A percentile compares a stretch with the other conserved stretches of the same genome.
These are phyloP conservation scores for Pochonia chlamydosporia DNA, from an alignment of 2,329 filamentous ascomycete species.

Conservation along the genomic window DNA sequence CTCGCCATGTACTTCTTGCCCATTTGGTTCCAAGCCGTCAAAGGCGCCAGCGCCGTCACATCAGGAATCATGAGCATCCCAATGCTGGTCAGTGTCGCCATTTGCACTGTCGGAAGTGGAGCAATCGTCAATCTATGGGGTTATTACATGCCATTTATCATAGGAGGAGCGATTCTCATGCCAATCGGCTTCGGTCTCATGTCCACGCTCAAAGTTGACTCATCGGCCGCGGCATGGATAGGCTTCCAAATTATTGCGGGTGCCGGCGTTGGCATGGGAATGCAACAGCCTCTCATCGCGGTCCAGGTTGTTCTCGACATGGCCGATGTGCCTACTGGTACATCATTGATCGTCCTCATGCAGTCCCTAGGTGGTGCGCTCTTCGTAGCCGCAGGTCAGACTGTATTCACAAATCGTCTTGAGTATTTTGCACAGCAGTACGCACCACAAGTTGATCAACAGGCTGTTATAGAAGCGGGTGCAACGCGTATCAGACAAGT, in stretches of 20 bases:
- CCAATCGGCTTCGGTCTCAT: slow-evolving; percentile 35
- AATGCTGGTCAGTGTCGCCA: slow-evolving; percentile 30
- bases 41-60: slow-evolving; percentile 30
- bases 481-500: slow-evolving; percentile 29
- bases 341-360: slow-evolving; percentile 18
- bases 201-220: slow-evolving; percentile 31
- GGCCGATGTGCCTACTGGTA: slow-evolving; percentile 17
- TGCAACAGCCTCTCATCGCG: slow-evolving; percentile 34
- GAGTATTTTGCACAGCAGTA: slow-evolving; percentile 28
- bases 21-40: slow-evolving; percentile 41
- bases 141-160: slow-evolving; percentile 40
- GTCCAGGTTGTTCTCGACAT: slow-evolving; percentile 28
- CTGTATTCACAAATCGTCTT: slow-evolving; percentile 44
- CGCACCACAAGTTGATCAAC: slow-evolving; percentile 28
- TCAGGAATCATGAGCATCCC: slow-evolving; percentile 37
- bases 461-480: slow-evolving; percentile 25
- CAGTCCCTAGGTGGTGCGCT: slow-evolving; percentile 36
- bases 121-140: slow-evolving; percentile 30
- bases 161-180: slow-evolving; percentile 26
- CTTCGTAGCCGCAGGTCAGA: slow-evolving; percentile 43
- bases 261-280: slow-evolving; percentile 29
- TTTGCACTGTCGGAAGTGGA: slow-evolving; percentile 22
- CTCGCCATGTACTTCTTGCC: slow-evolving; percentile 33
- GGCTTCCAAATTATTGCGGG: slow-evolving; percentile 38
- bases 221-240: slow-evolving; percentile 32